Base-by-base conservation (phyloP, 2,329 filamentous ascomycete genomes). In the Diaporthe sp. region DNA sequence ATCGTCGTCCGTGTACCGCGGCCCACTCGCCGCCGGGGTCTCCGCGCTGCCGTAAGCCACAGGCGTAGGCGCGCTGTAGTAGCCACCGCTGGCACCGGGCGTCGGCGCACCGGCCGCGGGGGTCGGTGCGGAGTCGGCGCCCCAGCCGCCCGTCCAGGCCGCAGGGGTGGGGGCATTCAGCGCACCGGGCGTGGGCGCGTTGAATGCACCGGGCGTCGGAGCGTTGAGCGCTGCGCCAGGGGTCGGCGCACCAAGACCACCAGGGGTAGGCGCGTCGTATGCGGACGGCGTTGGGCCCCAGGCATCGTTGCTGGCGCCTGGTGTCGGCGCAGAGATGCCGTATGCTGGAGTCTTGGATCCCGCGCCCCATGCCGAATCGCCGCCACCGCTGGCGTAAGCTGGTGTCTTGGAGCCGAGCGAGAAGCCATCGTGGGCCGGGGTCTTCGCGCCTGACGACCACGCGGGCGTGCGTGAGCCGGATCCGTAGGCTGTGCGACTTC, bases 261-360 rank as follows among this genome's bases (percentile, higher is more conserved):
- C 91, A 0, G 92, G 92, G 0, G 92, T 93, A 3, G 92, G 93
- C 5, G 92, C 93, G 78, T 96, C 94, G 78, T 94, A 95, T 0
- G 89, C 82, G 1, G 87, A 88, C 2, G 89, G 86, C 2, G 89
- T 89, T 80, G 74, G 73, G 9, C 71, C 71, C 90, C 91, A 92
- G 8, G 88, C 85, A 75, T 92, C 90, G 80, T 88, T 89, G 71
- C 88, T 89, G 70, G 87, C 89, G 13, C 87, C 89, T 0, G 89
- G 89, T 1, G 90, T 91, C 2, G 89, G 89, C 4, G 89, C 90
- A 4, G 89, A 89, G 12, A 85, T 86, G 35, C 89, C 90, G 81
- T 94, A 95, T 1, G 91, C 92, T 4, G 95, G 95, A 1, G 95
- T 97, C 82, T 96, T 94, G 40, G 93, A 93, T 9, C 93, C 91